Evolutionary conservation across 1,284 basidiomycete species (phyloP), one percentile per base, ranked within the genome.

Genomic region (Porphyrellus sp.): DNA sequence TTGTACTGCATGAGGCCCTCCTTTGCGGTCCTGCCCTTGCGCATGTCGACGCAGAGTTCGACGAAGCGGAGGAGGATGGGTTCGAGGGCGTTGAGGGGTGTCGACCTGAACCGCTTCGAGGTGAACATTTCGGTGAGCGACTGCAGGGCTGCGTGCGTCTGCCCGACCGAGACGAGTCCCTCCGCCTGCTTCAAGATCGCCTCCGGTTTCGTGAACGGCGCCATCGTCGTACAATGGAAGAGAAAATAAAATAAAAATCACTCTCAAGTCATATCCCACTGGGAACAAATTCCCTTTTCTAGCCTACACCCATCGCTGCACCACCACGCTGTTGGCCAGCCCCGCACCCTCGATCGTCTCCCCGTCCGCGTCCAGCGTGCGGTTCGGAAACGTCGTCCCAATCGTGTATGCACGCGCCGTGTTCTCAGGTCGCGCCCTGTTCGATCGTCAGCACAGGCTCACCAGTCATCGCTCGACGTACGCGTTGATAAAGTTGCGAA

Each of bases 1-100:
- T 95, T 96, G 82, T 89, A 98, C 70, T 94, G 90, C 85, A 93
- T 91, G 43, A 99, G 82, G 28, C 93, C 96, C 66, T 97, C 93
- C 71, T 97, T 96, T 15, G 51, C 47, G 3, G 51, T 51, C 18
- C 50, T 51, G 3, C 94, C 94, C 71, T 96, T 95, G 61, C 94
- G 86, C 78, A 98, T 86, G 54, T 93, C 89, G 55, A 99, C 94
- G 69, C 94, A 99, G 55, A 99, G 89, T 69, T 98, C 93, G 76
- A 98, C 82, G 70, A 91, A 92, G 46, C 91, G 86, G 59, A 93
- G 74, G 81, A 98, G 91, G 73, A 99, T 98, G 55, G 97, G 97
- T 72, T 99, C 96, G 51, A 99, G 84, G 9, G 90, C 86, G 6
- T 85, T 76, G 34, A 98, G 77, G 1, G 95, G 92, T 0, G 94